Percentiles rank a stretch among this genome's conserved stretches.
These are phyloP conservation scores for Sporobolomyces phaffii DNA, from an alignment of 768 basidiomycete species.

Conservation along the genomic window DNA sequence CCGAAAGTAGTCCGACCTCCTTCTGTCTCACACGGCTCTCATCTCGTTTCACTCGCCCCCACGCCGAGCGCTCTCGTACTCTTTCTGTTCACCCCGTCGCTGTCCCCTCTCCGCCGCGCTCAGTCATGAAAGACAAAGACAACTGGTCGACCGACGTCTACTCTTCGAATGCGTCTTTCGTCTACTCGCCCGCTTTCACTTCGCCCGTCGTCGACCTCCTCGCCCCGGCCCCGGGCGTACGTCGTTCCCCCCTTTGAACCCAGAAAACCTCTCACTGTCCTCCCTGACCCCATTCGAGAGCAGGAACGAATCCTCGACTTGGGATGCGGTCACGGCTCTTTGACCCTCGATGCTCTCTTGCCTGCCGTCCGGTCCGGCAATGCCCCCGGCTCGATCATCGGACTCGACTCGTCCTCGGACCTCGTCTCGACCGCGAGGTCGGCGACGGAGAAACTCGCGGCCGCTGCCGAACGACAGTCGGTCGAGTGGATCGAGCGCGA, in stretches of 20 bases:
- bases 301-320: constrained; percentile 53
- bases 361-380: constrained; percentile 52
- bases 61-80: no score
- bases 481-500: constrained; percentile 17
- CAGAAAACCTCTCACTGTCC: background rate
- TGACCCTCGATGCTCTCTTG: constrained; percentile 57
- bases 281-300: no score
- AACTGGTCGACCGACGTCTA: constrained; percentile 62
- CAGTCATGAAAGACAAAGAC: background rate
- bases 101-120: no score
- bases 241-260: background rate
- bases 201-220: constrained; percentile 58
- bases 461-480: background rate
- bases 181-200: constrained; percentile 55
- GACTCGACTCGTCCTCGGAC: constrained; percentile 57
- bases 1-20: no score
- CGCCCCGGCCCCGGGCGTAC: constrained; percentile 51
- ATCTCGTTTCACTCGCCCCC: no score
- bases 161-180: constrained; percentile 62
- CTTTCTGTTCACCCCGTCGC: no score
- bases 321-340: constrained; percentile 77
- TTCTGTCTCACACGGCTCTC: no score
- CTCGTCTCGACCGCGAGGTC: constrained; percentile 62
- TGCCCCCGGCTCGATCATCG: constrained; percentile 62
- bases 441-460: constrained; percentile 36